Conservation (phyloP, 2,329 filamentous ascomycete genomes). For the Cytospora piceae region DNA sequence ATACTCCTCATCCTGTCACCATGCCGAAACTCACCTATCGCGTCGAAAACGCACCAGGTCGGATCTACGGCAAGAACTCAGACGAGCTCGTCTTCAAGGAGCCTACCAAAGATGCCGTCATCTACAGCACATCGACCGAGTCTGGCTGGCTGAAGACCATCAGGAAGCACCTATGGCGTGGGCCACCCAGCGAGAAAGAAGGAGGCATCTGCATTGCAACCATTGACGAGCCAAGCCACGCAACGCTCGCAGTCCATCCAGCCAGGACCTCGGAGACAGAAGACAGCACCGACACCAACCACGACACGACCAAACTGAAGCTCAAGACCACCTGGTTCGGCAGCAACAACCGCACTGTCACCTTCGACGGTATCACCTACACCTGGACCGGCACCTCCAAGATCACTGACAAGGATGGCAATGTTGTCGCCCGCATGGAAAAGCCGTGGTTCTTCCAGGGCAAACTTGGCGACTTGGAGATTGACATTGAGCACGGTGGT, state of each 20-base stretch:
- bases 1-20: neutral
- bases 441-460: conserved; percentile 28
- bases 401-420: conserved; percentile 23
- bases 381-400: conserved; percentile 28
- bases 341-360: conserved; percentile 23
- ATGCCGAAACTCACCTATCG: conserved; percentile 25
- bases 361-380: conserved; percentile 24
- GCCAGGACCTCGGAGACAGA: conserved; percentile 5
- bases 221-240: conserved; percentile 23
- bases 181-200: conserved; percentile 23
- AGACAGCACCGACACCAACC: neutral
- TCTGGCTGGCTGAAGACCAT: conserved; percentile 16
- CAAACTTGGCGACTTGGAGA: conserved; percentile 27
- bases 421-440: conserved; percentile 19
- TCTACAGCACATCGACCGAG: conserved; percentile 28
- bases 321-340: conserved; percentile 28
- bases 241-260: conserved; percentile 27
- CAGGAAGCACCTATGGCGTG: conserved; percentile 29
- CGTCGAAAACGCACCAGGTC: conserved; percentile 25
- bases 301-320: conserved; percentile 19
- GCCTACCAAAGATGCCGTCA: conserved; percentile 23
- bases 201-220: conserved; percentile 28
- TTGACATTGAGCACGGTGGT: conserved; percentile 23
- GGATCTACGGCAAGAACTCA: conserved; percentile 28
- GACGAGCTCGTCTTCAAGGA: conserved; percentile 30